Conservation (phyloP, 1,284 basidiomycete genomes). For the Apiotrichum siamense region DNA sequence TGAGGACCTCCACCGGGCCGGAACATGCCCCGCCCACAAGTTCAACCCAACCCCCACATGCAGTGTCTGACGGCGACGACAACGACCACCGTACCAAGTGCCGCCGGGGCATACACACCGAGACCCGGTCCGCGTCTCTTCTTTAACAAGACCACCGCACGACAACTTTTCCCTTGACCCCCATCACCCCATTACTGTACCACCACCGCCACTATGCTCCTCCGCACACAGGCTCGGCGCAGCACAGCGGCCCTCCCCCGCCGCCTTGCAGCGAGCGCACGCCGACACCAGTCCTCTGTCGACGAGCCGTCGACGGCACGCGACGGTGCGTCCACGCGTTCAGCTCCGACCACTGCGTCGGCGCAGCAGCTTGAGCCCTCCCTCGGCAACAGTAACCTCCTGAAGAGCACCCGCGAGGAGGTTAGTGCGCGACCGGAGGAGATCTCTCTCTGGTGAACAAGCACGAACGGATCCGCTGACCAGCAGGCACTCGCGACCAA, state of each 20-base stretch:
- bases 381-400: slow-evolving; percentile 30
- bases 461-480: no score
- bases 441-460: no score
- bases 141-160: no score
- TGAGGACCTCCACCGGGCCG: not conserved
- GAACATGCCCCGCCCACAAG: not conserved
- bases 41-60: no score
- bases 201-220: not conserved
- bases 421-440: slow-evolving; percentile 14
- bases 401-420: slow-evolving; percentile 21
- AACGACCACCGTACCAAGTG: no score
- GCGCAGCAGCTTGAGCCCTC: slow-evolving; percentile 27
- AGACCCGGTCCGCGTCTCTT: no score
- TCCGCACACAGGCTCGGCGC: not conserved
- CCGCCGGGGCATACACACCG: no score
- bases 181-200: no score
- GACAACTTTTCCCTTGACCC: no score
- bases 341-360: not conserved
- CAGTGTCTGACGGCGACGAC: no score
- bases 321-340: slow-evolving; percentile 7
- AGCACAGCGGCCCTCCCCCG: not conserved
- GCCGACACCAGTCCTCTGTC: slow-evolving; percentile 7
- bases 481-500: slow-evolving; percentile 60
- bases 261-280: not conserved
- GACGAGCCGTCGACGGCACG: slow-evolving; percentile 11